These are phyloP conservation scores for Polyporus tsugae DNA, from an alignment of 1,284 basidiomycete genomes.

Conservation along the genomic window DNA sequence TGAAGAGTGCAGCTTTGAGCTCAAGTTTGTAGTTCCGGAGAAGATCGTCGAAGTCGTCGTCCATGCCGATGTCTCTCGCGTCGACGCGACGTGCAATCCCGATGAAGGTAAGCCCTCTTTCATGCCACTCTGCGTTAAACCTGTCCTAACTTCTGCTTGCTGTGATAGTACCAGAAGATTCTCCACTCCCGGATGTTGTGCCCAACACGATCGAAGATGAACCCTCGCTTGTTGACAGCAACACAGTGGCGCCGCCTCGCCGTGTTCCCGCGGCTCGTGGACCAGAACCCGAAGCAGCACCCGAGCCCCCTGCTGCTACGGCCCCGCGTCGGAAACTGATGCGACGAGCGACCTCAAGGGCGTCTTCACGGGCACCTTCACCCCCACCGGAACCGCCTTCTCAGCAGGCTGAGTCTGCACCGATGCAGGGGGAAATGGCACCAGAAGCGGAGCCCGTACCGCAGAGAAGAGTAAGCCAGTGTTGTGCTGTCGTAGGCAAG, in stretches of 20 bases:
- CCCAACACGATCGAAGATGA: conserved; percentile 45
- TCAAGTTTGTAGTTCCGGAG: conserved; percentile 39
- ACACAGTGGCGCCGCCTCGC: conserved; percentile 4
- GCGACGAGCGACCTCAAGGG: conserved; percentile 30
- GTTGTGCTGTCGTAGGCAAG: too few relatives aligned
- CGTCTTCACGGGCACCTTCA: conserved; percentile 34
- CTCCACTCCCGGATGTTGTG: conserved; percentile 41
- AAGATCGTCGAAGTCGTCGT: conserved; percentile 44
- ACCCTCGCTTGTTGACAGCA: conserved; percentile 37
- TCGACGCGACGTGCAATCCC: conserved; percentile 35
- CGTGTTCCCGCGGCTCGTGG: background rate
- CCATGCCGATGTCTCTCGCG: conserved; percentile 39
- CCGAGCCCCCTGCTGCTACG: background rate
- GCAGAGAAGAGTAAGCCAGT: conserved; percentile 25
- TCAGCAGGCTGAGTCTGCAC: background rate
- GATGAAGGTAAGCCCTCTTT: conserved; percentile 24
- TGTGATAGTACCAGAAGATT: conserved; percentile 13
- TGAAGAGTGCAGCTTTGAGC: conserved; percentile 37
- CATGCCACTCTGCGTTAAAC: background rate
- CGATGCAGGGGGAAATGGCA: conserved; percentile 1
- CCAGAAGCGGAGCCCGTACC: conserved; percentile 19
- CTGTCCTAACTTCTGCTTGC: background rate
- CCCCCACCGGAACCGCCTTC: conserved; percentile 20
- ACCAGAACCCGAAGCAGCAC: conserved; percentile 9
- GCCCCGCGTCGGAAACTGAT: conserved; percentile 24